Percentiles rank a stretch among this genome's conserved stretches.
phyloP scores from a whole-genome alignment of 2,329 filamentous ascomycete species.

The Sporothrix dimorphospora region DNA sequence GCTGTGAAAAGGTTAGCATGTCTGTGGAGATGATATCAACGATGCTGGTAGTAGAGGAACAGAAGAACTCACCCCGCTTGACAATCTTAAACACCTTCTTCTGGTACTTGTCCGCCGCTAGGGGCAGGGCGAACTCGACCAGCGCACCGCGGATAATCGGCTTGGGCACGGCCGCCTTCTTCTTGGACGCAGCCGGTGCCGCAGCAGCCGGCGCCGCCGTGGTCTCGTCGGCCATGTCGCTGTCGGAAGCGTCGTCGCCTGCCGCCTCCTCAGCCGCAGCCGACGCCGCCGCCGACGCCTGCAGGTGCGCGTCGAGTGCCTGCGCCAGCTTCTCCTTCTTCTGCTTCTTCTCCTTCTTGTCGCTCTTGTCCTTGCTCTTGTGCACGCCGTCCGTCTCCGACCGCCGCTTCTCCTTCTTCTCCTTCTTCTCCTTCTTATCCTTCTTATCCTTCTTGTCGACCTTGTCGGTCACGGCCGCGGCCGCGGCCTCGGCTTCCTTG shows the following conservation, averaged over 20 bases:
- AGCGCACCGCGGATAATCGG: conserved; percentile 52
- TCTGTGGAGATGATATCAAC: conserved; percentile 27
- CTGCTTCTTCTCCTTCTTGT: conserved; percentile 68
- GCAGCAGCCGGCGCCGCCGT: conserved; percentile 34
- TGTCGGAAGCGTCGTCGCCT: conserved; percentile 42
- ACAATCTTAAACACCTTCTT: conserved; percentile 68
- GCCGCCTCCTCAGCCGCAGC: conserved; percentile 39
- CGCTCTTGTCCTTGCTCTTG: conserved; percentile 60
- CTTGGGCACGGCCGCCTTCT: conserved; percentile 38
- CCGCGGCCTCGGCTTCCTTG: conserved; percentile 34
- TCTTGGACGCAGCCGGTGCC: conserved; percentile 36
- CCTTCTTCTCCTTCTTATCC: conserved; percentile 52
- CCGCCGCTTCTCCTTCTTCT: conserved; percentile 60
- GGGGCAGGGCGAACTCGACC: conserved; percentile 80
- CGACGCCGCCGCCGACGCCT: conserved; percentile 56
- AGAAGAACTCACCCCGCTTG: conserved; percentile 59
- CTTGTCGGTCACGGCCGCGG: conserved; percentile 29
- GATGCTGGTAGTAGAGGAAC: conserved; percentile 20
- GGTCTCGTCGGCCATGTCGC: conserved; percentile 52
- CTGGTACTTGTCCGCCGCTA: conserved; percentile 76
- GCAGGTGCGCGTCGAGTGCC: conserved; percentile 67
- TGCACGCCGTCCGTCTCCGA: conserved; percentile 57
- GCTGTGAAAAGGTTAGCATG: conserved; percentile 57
- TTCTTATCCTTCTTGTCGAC: conserved; percentile 34
- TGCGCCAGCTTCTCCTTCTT: conserved; percentile 75